Evolutionary conservation across 805 yeast genomes (phyloP), one percentile per base, ranked within the genome.

Genomic region (Myxozyma lipomycoides): DNA sequence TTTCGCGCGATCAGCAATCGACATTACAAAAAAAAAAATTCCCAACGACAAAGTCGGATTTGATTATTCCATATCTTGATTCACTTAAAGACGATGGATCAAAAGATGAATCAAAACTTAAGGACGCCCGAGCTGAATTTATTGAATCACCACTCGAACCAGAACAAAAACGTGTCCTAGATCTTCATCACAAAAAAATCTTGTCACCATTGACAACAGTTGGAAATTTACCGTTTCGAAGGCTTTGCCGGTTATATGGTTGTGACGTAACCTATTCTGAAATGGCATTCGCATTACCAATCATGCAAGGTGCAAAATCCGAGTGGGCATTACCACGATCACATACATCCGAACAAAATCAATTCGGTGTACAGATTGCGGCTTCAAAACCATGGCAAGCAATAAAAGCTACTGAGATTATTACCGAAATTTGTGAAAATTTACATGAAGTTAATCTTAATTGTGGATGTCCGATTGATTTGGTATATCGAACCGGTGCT

Each of bases 281-380:
- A 70, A 93, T 93, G 98, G 97, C 98, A 0, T 73, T 93, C 34
- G 73, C 86, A 1, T 71, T 86, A 45, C 97, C 98, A 1, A 71
- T 93, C 46, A 71, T 93, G 23, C 95, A 87, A 66, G 98, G 97
- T 25, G 78, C 84, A 17, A 88, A 88, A 65, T 80, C 95, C 1
- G 99, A 93, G 68, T 93, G 99, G 99, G 99, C 99, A 0, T 73
- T 93, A 42, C 88, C 96, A 19, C 86, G 90, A 62, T 93, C 95
- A 3, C 97, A 93, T 66, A 66, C 70, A 19, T 70, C 81, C 1
- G 98, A 93, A 66, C 24, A 40, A 25, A 52, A 52, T 1, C 46
- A 49, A 10, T 93, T 84, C 68, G 98, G 96, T 46, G 86, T 89
- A 17, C 98, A 93, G 71, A 79, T 93, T 37, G 97, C 98, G 2